Percentiles rank a stretch among this genome's conserved stretches.
Evolutionary conservation across 768 basidiomycete genomes (phyloP).

Genomic region (Leucogyrophana mollusca): DNA sequence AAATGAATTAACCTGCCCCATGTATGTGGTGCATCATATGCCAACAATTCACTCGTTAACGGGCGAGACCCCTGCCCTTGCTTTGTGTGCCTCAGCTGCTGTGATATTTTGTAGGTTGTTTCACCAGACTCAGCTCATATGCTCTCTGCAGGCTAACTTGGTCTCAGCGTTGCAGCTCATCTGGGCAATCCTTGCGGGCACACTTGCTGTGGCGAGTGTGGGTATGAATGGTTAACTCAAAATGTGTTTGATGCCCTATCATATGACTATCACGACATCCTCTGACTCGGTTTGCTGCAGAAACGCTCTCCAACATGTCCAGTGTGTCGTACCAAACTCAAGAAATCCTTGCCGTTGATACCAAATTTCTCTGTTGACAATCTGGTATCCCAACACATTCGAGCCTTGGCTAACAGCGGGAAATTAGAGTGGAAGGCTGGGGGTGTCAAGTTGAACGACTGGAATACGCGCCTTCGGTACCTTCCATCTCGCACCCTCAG

Average conservation of each 20-base stretch:
- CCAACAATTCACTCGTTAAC: background rate
- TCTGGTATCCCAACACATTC: conserved; percentile 58
- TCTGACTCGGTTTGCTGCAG: conserved; percentile 24
- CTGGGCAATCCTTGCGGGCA: conserved; percentile 73
- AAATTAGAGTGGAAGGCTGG: conserved; percentile 50
- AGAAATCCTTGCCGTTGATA: conserved; percentile 44
- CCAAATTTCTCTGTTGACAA: conserved; percentile 66
- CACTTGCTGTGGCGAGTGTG: conserved; percentile 68
- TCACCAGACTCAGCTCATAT: background rate
- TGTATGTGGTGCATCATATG: conserved; percentile 45
- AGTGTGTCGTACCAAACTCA: conserved; percentile 53
- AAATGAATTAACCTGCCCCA: conserved; percentile 67
- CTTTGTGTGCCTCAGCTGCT: conserved; percentile 48
- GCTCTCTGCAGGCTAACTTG: conserved; percentile 4
- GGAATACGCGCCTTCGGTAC: conserved; percentile 55
- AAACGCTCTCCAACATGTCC: conserved; percentile 51
- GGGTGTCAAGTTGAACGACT: conserved; percentile 50
- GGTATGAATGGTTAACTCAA: conserved; percentile 54
- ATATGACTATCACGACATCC: background rate
- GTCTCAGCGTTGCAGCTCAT: conserved; percentile 56
- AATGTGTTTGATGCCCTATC: conserved; percentile 50
- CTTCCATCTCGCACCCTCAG: conserved; percentile 17
- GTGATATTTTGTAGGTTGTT: conserved; percentile 60
- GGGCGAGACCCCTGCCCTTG: background rate
- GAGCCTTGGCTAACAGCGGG: conserved; percentile 43